Percentiles rank a stretch among this genome's conserved stretches.
Evolutionary conservation across 1,139 yeast genomes (phyloP).

Genomic region (Taphrina betulina): DNA sequence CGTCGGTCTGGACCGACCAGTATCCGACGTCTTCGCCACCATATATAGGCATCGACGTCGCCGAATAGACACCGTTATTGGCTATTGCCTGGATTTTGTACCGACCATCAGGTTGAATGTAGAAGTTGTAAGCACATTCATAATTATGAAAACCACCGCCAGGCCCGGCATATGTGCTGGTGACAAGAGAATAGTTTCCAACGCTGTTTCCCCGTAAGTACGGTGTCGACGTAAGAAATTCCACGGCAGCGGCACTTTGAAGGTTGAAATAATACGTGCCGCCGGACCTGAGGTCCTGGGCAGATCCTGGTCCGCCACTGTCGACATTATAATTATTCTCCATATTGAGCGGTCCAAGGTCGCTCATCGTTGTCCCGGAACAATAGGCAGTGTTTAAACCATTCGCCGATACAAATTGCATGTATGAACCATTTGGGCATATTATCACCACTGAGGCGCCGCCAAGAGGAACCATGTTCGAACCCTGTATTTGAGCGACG

Average conservation of each 20-base stretch:
- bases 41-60: slow-evolving; percentile 9
- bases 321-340: slow-evolving; percentile 15
- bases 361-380: background rate
- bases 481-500: slow-evolving; percentile 10
- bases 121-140: slow-evolving; percentile 26
- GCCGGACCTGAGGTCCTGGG: slow-evolving; percentile 8
- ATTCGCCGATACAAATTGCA: background rate
- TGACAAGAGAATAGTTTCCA: slow-evolving; percentile 7
- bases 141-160: slow-evolving; percentile 20
- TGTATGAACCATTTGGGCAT: slow-evolving; percentile 19
- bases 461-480: slow-evolving; percentile 16
- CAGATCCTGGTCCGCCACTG: slow-evolving; percentile 16
- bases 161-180: slow-evolving; percentile 16
- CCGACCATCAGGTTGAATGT: slow-evolving; percentile 28
- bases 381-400: slow-evolving; percentile 5
- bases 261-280: slow-evolving; percentile 15
- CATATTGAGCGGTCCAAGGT: slow-evolving; percentile 10
- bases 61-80: slow-evolving; percentile 5
- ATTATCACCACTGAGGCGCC: slow-evolving; percentile 10
- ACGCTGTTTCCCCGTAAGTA: slow-evolving; percentile 5
- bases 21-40: slow-evolving; percentile 24
- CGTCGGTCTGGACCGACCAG: slow-evolving; percentile 16
- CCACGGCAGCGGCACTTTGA: slow-evolving; percentile 2
- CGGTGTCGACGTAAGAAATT: slow-evolving; percentile 15
- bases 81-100: slow-evolving; percentile 28